Evolutionary conservation across 2,329 filamentous ascomycete species (phyloP).

Genomic region (Fusarium odoratissimum): DNA sequence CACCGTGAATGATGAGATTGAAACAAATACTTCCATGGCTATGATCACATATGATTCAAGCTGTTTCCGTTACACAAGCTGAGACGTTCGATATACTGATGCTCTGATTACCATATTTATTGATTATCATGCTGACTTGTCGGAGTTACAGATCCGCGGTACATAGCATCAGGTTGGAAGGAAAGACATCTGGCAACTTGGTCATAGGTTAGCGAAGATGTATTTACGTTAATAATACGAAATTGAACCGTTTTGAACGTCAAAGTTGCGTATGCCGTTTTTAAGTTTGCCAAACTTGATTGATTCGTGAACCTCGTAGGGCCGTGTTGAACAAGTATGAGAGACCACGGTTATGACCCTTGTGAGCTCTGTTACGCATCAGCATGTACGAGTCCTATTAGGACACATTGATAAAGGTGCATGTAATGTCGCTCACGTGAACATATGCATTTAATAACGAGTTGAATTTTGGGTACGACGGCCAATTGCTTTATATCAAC

Average conservation of each 20-base stretch:
- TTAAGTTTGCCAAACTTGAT: neutral
- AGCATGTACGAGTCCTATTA: neutral
- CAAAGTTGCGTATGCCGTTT: fast-evolving
- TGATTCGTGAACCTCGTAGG: fast-evolving
- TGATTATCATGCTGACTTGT: neutral
- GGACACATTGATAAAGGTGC: fast-evolving
- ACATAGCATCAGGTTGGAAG: fast-evolving
- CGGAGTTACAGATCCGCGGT: neutral
- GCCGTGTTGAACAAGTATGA: fast-evolving
- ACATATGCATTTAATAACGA: fast-evolving
- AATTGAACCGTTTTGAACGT: fast-evolving
- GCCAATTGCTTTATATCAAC: neutral
- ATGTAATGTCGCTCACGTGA: fast-evolving
- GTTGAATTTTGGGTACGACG: fast-evolving
- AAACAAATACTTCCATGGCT: slow-evolving; percentile 29
- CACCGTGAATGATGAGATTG: slow-evolving; percentile 1
- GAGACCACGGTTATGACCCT: neutral
- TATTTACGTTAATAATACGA: neutral
- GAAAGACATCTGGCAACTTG: no score
- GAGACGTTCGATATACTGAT: neutral
- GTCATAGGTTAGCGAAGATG: fast-evolving
- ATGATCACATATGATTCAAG: slow-evolving; percentile 16
- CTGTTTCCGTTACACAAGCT: slow-evolving; percentile 16
- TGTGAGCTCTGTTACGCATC: neutral
- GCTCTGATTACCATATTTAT: fast-evolving